A percentile compares a stretch with the other conserved stretches of the same genome.
These are phyloP conservation scores for Plasmopara viticola DNA, from an alignment of 352 stramenopile species.

Conservation along the genomic window DNA sequence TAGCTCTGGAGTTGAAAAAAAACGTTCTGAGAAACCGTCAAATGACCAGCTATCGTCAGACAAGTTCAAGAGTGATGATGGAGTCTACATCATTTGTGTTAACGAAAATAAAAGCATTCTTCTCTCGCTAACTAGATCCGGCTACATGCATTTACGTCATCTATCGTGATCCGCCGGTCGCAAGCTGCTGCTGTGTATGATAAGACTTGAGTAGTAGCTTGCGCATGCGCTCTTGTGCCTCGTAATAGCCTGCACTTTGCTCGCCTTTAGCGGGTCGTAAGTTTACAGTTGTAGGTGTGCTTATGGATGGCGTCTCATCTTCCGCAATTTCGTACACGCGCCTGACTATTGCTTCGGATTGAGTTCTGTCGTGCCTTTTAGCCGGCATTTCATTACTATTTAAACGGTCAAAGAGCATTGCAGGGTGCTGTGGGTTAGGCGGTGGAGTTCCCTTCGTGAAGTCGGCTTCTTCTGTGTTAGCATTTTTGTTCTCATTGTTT, in stretches of 20 bases:
- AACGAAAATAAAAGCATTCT: too few species aligned
- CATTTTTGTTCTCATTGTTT: conserved; percentile 16
- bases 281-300: conserved; percentile 17
- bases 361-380: conserved; percentile 6
- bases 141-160: too few species aligned
- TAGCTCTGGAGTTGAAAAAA: too few species aligned
- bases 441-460: conserved; percentile 17
- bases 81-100: too few species aligned
- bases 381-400: conserved; percentile 4
- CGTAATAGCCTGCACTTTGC: conserved; percentile 46
- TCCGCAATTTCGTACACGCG: conserved; percentile 38
- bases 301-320: conserved; percentile 24
- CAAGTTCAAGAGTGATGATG: too few species aligned
- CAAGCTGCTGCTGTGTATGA: conserved; percentile 74
- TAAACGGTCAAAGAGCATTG: conserved; percentile 40
- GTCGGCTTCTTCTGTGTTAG: conserved; percentile 21
- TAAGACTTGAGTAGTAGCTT: conserved; percentile 77
- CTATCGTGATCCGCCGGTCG: conserved; percentile 25
- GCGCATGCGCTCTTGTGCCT: conserved; percentile 67
- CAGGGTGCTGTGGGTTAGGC: conserved; percentile 21
- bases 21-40: too few species aligned
- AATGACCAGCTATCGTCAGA: too few species aligned
- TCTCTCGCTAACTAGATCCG: too few species aligned
- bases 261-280: conserved; percentile 25
- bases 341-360: conserved; percentile 22